Evolutionary conservation across 2,329 filamentous ascomycete species (phyloP).

Genomic region (Sporothrix pallida): DNA sequence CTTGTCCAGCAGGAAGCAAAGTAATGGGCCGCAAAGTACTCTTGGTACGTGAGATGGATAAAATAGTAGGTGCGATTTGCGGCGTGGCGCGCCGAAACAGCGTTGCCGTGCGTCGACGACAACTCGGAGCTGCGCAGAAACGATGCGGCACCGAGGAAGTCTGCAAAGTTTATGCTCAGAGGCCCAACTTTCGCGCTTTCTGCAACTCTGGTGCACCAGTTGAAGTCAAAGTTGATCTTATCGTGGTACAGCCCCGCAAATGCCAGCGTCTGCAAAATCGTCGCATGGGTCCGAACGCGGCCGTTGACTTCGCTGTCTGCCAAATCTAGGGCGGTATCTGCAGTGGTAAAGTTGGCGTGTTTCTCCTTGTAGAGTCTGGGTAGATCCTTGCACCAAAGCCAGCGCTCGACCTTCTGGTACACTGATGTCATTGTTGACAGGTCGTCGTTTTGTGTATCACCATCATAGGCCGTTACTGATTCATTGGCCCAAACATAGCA

Average conservation of each 20-base stretch:
- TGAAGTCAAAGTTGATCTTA: neutral
- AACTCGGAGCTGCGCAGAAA: neutral
- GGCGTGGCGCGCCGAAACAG: no score
- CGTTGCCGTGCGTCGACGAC: neutral
- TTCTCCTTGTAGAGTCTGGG: neutral
- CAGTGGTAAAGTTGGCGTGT: neutral
- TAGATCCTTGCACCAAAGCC: neutral
- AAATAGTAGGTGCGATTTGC: neutral
- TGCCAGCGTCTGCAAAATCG: neutral
- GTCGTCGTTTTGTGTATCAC: neutral
- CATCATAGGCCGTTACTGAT: no score
- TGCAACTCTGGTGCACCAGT: no score
- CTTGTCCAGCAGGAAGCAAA: neutral
- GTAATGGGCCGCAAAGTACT: neutral
- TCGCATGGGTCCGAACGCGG: neutral
- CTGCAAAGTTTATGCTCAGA: neutral
- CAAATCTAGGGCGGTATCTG: neutral
- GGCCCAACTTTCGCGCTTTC: neutral
- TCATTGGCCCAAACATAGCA: neutral
- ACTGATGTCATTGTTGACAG: neutral
- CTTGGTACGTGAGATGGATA: neutral
- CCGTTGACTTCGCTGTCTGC: neutral
- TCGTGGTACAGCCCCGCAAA: neutral
- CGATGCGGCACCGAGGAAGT: neutral
- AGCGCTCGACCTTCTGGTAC: neutral